Conservation (phyloP, 2,329 filamentous ascomycete genomes). For the Aspergillus vadensis region DNA sequence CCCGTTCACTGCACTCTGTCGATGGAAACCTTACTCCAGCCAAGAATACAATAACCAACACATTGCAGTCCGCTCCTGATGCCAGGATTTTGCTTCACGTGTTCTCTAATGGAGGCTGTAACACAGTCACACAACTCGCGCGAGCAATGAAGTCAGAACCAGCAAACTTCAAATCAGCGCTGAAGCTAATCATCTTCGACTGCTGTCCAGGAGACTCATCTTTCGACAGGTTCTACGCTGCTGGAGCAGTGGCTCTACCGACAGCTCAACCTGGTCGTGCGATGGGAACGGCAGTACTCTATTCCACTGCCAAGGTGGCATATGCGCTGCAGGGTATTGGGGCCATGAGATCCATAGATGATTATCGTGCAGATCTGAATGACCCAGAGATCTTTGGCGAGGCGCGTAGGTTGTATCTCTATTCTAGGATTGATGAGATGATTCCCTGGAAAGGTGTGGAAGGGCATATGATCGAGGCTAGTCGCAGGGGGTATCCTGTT, state of each 20-base stretch:
- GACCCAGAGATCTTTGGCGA: conserved; percentile 19
- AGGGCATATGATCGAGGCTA: conserved; percentile 20
- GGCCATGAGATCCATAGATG: conserved; percentile 15
- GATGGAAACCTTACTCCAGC: conserved; percentile 10
- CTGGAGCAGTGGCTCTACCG: conserved; percentile 16
- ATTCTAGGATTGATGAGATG: conserved; percentile 22
- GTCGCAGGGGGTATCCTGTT: conserved; percentile 12
- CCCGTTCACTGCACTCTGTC: conserved; percentile 1
- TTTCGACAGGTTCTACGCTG: conserved; percentile 13
- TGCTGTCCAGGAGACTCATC: conserved; percentile 17
- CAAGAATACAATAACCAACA: neutral
- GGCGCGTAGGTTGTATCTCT: conserved; percentile 22
- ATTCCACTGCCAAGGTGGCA: conserved; percentile 19
- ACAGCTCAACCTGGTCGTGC: conserved; percentile 10
- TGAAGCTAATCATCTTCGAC: conserved; percentile 15
- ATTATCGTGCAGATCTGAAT: conserved; percentile 21
- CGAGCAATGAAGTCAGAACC: neutral
- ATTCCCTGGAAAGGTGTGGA: conserved; percentile 25
- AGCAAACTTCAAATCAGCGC: neutral
- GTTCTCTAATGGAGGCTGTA: conserved; percentile 21
- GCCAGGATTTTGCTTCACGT: conserved; percentile 15
- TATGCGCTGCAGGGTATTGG: conserved; percentile 16
- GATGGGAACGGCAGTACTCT: conserved; percentile 18
- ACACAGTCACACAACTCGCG: conserved; percentile 13
- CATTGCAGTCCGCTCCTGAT: neutral